phyloP scores from a whole-genome alignment of 225 moss, liverwort and hornwort species.

The Asterella californica region DNA sequence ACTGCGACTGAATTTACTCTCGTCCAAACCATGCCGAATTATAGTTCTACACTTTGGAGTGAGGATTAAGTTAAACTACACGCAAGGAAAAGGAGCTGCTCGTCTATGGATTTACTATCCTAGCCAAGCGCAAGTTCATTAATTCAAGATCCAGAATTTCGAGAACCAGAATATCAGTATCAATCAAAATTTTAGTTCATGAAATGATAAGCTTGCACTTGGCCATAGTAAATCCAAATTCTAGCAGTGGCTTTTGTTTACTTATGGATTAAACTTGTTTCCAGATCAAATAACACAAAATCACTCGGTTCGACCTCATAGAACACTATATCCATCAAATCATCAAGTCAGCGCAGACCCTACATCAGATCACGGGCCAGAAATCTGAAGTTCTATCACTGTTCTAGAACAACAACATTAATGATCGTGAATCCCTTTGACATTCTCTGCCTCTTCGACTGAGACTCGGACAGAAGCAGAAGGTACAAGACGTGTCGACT shows the following conservation, averaged over 20 bases:
- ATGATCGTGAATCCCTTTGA: neutral
- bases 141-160: constrained; percentile 3
- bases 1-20: neutral
- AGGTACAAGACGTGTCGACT: neutral
- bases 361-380: neutral
- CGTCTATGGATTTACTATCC: constrained; percentile 16
- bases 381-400: neutral
- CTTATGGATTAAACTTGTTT: neutral
- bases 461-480: neutral
- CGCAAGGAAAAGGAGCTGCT: neutral
- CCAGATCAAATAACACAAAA: neutral
- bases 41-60: neutral
- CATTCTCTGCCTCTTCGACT: neutral
- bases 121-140: constrained; percentile 21
- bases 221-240: constrained; percentile 17
- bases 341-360: too few species aligned
- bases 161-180: neutral
- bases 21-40: neutral
- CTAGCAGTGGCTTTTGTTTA: neutral
- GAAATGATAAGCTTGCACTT: constrained; percentile 19
- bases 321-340: too few species aligned
- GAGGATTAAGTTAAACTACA: neutral
- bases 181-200: neutral
- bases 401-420: neutral
- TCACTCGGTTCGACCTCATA: neutral